Evolutionary conservation across 495 filamentous ascomycete species (phyloP), one percentile per base, ranked within the genome.

Genomic region (Choiromyces venosus): DNA sequence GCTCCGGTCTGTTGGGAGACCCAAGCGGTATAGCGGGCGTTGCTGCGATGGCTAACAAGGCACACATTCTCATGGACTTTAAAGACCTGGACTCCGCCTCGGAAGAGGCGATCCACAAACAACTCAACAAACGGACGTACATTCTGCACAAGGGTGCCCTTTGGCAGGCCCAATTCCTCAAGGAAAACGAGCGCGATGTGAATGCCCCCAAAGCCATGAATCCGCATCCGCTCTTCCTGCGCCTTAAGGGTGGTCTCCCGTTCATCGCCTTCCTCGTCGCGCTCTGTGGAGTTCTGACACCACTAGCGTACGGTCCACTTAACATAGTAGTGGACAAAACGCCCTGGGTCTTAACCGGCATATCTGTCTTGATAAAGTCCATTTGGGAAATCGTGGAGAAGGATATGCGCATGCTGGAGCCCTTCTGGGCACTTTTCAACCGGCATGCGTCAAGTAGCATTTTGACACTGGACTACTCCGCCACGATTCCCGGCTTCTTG

Each of bases 11-110:
- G 10, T 78, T 88, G 1, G 86, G 87, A 35, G 91, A 92, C 77
- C 90, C 91, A 8, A 90, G 88, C 67, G 91, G 91, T 19, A 91
- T 93, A 68, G 90, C 90, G 8, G 91, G 91, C 35, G 85, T 93
- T 16, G 91, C 91, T 21, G 86, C 89, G 37, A 91, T 93, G 89
- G 89, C 91, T 2, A 90, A 88, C 35, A 86, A 86, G 71, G 86
- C 85, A 69, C 90, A 92, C 76, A 91, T 93, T 81, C 84, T 92
- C 72, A 88, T 87, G 81, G 91, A 93, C 78, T 92, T 93, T 75
- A 88, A 88, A 74, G 88, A 89, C 74, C 85, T 92, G 81, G 91
- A 93, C 79, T 86, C 87, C 0, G 89, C 88, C 10, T 85, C 82
- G 2, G 87, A 88, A n/a, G 81, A 87, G 52, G 84, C 87, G 66